Conservation (phyloP, 1,284 basidiomycete genomes). For the Fomitiporia mediterranea region DNA sequence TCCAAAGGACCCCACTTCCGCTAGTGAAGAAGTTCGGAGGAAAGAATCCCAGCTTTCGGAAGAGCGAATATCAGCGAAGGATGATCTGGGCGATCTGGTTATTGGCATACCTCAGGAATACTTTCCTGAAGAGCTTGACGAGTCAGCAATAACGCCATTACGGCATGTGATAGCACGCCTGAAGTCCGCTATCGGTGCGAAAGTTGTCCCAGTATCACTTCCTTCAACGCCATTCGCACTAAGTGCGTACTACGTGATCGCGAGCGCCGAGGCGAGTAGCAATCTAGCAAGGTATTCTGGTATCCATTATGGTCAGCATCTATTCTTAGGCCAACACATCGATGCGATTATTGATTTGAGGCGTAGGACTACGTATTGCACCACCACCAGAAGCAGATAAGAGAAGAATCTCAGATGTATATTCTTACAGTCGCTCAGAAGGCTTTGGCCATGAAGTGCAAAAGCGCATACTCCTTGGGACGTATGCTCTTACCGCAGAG, state of each 20-base stretch:
- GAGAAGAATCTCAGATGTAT: constrained; percentile 46
- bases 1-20: constrained; percentile 74
- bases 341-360: not conserved
- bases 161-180: constrained; percentile 49
- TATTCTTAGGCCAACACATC: not conserved
- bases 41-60: constrained; percentile 25
- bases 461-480: constrained; percentile 87
- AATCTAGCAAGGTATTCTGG: constrained; percentile 93
- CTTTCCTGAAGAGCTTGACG: constrained; percentile 70
- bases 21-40: constrained; percentile 40
- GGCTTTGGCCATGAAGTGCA: constrained; percentile 86
- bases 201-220: constrained; percentile 70
- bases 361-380: constrained; percentile 44
- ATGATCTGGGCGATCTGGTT: constrained; percentile 39
- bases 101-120: constrained; percentile 70
- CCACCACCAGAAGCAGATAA: constrained; percentile 39
- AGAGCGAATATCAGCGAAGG: constrained; percentile 20
- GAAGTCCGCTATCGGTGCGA: constrained; percentile 58
- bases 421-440: constrained; percentile 54
- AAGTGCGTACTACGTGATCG: constrained; percentile 93
- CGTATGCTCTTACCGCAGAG: constrained; percentile 90
- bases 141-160: constrained; percentile 43
- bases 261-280: constrained; percentile 91
- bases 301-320: constrained; percentile 56
- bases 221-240: constrained; percentile 77